These are phyloP conservation scores for Neurospora intermedia DNA, from an alignment of 495 filamentous ascomycete species.

Conservation along the genomic window DNA sequence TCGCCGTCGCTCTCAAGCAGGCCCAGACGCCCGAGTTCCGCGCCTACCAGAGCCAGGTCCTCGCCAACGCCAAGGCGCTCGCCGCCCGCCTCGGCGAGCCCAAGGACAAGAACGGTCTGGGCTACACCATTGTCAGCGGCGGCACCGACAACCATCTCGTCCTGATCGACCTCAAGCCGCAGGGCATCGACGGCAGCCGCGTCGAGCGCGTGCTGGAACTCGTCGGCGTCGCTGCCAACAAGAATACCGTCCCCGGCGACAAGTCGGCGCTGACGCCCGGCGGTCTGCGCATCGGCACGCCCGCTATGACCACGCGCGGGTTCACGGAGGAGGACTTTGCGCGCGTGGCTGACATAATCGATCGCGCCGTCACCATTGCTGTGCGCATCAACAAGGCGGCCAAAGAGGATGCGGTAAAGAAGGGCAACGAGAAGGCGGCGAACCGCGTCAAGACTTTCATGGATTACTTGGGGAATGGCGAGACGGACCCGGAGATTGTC, in stretches of 20 bases:
- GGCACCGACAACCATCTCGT: slow-evolving; percentile 97
- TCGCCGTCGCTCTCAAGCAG: slow-evolving; percentile 89
- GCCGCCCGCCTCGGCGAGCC: slow-evolving; percentile 60
- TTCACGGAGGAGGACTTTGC: slow-evolving; percentile 80
- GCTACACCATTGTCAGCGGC: slow-evolving; percentile 83
- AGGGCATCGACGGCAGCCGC: slow-evolving; percentile 78
- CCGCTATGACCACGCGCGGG: slow-evolving; percentile 94
- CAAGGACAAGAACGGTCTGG: slow-evolving; percentile 64
- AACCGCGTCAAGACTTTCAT: slow-evolving; percentile 74
- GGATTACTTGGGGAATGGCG: slow-evolving; percentile 71
- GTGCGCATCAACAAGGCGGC: slow-evolving; percentile 74
- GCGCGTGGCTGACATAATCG: slow-evolving; percentile 87
- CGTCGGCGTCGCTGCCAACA: slow-evolving; percentile 92
- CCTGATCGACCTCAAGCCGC: slow-evolving; percentile 87
- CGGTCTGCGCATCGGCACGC: slow-evolving; percentile 84
- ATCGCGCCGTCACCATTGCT: slow-evolving; percentile 78
- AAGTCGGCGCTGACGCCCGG: slow-evolving; percentile 85
- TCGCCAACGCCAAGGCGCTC: slow-evolving; percentile 80
- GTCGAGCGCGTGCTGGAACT: slow-evolving; percentile 93
- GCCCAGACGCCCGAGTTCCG: slow-evolving; percentile 82
- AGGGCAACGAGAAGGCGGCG: slow-evolving; percentile 63
- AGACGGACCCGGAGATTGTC: slow-evolving; percentile 75
- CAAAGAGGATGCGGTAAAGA: slow-evolving; percentile 61
- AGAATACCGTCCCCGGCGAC: slow-evolving; percentile 97
- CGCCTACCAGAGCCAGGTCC: slow-evolving; percentile 77